Evolutionary conservation across 306 rosid species (phyloP).

Genomic region (Medicago ruthenica): DNA sequence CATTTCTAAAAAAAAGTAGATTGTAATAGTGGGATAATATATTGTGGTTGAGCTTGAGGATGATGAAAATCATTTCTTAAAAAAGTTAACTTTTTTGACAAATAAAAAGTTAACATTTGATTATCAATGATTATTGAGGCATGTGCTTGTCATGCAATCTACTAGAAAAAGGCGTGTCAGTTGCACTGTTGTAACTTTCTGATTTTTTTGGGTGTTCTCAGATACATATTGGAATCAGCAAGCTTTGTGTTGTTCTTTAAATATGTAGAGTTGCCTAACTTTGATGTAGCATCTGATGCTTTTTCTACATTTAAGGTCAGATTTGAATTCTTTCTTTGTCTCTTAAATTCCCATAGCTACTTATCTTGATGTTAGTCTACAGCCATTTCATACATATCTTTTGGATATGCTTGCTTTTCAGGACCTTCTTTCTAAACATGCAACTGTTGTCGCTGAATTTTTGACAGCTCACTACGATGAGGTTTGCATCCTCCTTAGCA

Average conservation of each 20-base stretch:
- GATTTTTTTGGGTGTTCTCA: constrained; percentile 53
- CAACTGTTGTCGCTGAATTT: constrained; percentile 69
- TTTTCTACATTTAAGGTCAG: constrained; percentile 95
- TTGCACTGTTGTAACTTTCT: constrained; percentile 47
- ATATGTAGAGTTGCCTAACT: constrained; percentile 87
- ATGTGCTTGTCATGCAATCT: no score
- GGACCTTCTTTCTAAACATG: constrained; percentile 94
- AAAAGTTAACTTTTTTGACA: no score
- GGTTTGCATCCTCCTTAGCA: constrained; percentile 58
- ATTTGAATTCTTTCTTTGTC: constrained; percentile 20
- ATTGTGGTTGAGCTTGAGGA: no score
- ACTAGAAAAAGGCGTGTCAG: not conserved
- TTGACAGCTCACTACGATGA: constrained; percentile 78
- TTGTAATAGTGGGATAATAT: no score
- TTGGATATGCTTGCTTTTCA: constrained; percentile 56
- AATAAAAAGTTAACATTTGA: no score
- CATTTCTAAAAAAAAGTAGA: no score
- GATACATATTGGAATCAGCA: constrained; percentile 92
- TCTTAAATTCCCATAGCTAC: not conserved
- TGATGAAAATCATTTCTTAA: no score
- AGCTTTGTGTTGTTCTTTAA: constrained; percentile 92
- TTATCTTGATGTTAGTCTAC: constrained; percentile 36
- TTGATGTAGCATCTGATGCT: constrained; percentile 95
- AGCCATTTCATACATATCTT: constrained; percentile 29
- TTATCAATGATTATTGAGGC: no score